Evolutionary conservation across 371 early-diverging fungal genomes (phyloP), one percentile per base, ranked within the genome.

Genomic region (Sporodiniella umbellata): DNA sequence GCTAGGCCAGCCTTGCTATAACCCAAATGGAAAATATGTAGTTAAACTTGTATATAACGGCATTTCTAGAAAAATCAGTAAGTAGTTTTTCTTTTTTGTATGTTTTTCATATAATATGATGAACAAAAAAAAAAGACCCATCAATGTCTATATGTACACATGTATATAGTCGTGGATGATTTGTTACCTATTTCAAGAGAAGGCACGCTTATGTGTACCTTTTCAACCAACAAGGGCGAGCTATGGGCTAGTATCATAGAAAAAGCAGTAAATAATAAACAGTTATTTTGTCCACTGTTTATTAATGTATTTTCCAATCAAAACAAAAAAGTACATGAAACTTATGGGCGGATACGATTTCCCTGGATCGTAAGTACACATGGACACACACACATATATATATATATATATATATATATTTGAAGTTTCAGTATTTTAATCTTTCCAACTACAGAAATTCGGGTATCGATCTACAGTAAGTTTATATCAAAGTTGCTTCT

Each of bases 311-410:
- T 28, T n/a, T n/a, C 6, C 25, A 31, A 31, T 31, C 31, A 31
- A 10, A 31, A 14, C 5, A 33, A 10, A 30, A 25, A 54, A 81
- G 73, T 95, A 91, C 60, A 84, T 94, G 87, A 95, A 95, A 60
- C 69, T 93, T 5, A 92, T 90, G 90, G 94, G 94, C 30, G 95
- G 95, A 30, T 95, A 94, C 64, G 88, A 90, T 58, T 95, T 94
- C 57, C 93, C 92, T 4, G 95, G 95, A 43, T 93, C 93, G 77
- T 81, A 78, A 68, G 80, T 78, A n/a, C 21, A 28, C 30, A n/a
- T n/a, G n/a, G n/a, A n/a, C n/a, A n/a, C n/a, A n/a, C n/a, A n/a
- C n/a, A n/a, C n/a, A n/a, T n/a, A n/a, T n/a, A n/a, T n/a, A n/a
- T n/a, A n/a, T n/a, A n/a, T n/a, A n/a, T n/a, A n/a, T n/a, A n/a